Evolutionary conservation across 2,329 filamentous ascomycete species (phyloP).

Genomic region (Dendryphion nanum): DNA sequence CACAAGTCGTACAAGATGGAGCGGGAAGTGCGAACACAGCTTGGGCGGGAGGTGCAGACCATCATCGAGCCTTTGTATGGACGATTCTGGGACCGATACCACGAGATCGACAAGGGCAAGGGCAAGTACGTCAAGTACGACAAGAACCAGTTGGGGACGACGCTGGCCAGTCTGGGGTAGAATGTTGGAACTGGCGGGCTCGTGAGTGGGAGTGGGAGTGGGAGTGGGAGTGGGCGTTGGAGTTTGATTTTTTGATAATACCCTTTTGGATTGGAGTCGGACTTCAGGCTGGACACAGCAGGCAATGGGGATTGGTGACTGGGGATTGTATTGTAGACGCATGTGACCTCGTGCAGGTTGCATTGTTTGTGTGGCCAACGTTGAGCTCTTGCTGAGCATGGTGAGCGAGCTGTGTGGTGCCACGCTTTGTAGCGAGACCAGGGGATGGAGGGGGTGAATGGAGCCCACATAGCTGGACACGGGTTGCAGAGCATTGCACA

Average conservation of each 20-base stretch:
- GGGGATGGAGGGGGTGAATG: no score
- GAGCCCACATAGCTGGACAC: no score
- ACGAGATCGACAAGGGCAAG: conserved; percentile 96
- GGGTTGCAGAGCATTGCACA: no score
- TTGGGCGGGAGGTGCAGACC: conserved; percentile 81
- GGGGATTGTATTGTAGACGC: no score
- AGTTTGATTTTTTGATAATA: conserved; percentile 27
- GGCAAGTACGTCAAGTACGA: conserved; percentile 99
- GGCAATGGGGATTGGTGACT: no score
- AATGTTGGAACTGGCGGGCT: conserved; percentile 8
- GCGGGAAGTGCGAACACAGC: conserved; percentile 75
- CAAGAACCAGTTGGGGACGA: conserved; percentile 72
- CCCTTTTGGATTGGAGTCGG: conserved; percentile 30
- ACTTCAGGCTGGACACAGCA: conserved; percentile 18
- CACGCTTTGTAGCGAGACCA: not conserved
- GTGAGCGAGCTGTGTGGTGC: conserved; percentile 7
- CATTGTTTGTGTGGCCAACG: no score
- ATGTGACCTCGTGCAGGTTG: no score
- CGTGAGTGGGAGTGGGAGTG: not conserved
- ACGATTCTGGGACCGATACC: conserved; percentile 94
- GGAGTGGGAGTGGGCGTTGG: conserved; percentile 16
- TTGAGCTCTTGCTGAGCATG: not conserved
- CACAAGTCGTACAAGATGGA: conserved; percentile 90
- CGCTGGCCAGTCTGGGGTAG: conserved; percentile 50
- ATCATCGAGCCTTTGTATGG: conserved; percentile 94